Evolutionary conservation across 441 rosid genomes (phyloP), one percentile per base, ranked within the genome.

Genomic region (Populus trichocarpa): DNA sequence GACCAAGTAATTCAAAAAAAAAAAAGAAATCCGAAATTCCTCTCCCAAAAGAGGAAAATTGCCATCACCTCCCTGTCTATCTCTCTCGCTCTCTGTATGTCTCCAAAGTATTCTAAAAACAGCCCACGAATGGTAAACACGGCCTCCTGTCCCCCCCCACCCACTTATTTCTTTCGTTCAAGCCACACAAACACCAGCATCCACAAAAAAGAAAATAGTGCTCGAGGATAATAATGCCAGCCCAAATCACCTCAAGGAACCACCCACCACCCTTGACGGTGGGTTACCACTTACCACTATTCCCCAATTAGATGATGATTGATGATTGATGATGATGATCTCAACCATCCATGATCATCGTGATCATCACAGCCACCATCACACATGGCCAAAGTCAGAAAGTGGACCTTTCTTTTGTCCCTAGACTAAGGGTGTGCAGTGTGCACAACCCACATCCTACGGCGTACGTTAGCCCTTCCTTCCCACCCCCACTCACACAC

Each of bases 391-490:
- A 59, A 74, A 64, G 50, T 75, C 67, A 76, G 75, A 72, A 50
- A 64, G 83, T 82, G 79, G 88, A 76, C 87, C 85, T 71, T 70
- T 38, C 32, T 42, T 23, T 75, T 50, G 69, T 72, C 71, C 57
- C 70, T 36, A 69, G 71, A 65, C 11, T 50, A 3, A 11, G 76
- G 80, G 14, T 4, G 79, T 71, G 25, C 25, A 25, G 25, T 25
- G 25, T 25, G 84, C 70, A 75, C 84, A 59, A 61, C 81, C 80
- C 75, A 69, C 59, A 63, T 75, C 81, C 79, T 69, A 10, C 75
- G 84, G 92, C 80, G 89, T 84, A 88, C 87, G 85, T 85, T 88
- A 89, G 91, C 83, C 70, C 30, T n/a, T 16, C 79, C 64, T 76
- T 74, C 64, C 30, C 71, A 4, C 32, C 80, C 71, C 77, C 81